These are phyloP conservation scores for Austroboletus rostrupii DNA, from an alignment of 1,284 basidiomycete species.

Conservation along the genomic window DNA sequence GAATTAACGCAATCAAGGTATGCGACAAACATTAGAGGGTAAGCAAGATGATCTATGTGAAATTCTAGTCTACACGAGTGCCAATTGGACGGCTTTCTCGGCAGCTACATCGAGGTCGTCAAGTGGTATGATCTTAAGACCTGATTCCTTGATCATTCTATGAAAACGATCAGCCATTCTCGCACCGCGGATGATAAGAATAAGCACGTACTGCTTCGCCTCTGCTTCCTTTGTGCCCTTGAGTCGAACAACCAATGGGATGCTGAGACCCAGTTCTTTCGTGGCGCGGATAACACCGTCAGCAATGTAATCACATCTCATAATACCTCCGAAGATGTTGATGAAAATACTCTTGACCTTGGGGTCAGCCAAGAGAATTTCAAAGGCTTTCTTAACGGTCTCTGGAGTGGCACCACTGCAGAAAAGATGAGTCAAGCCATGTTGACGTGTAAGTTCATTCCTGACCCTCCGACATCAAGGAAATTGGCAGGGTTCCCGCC, in stretches of 20 bases:
- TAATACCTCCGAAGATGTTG: constrained; percentile 96
- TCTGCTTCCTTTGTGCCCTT: constrained; percentile 97
- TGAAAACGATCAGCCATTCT: constrained; percentile 10
- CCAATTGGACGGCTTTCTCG: constrained; percentile 77
- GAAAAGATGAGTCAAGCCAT: constrained; percentile 8
- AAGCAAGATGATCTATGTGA: constrained; percentile 17
- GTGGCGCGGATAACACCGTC: constrained; percentile 98
- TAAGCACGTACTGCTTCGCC: constrained; percentile 78
- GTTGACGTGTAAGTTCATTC: not conserved
- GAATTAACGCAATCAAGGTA: not conserved
- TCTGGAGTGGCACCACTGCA: constrained; percentile 91
- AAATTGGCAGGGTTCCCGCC: constrained; percentile 98
- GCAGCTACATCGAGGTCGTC: constrained; percentile 86
- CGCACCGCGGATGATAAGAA: not conserved
- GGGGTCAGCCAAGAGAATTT: constrained; percentile 86
- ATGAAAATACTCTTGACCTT: constrained; percentile 99
- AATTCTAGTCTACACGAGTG: constrained; percentile 32
- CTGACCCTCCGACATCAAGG: constrained; percentile 92
- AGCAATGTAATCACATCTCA: constrained; percentile 97
- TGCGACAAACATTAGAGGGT: constrained; percentile 16
- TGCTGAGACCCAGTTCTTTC: constrained; percentile 80
- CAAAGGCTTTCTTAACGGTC: constrained; percentile 99
- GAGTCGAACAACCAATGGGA: constrained; percentile 91
- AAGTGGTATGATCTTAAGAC: constrained; percentile 89
- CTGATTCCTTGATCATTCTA: constrained; percentile 90